These are phyloP conservation scores for Gymnopus androsaceus DNA, from an alignment of 1,284 basidiomycete species.

Conservation along the genomic window DNA sequence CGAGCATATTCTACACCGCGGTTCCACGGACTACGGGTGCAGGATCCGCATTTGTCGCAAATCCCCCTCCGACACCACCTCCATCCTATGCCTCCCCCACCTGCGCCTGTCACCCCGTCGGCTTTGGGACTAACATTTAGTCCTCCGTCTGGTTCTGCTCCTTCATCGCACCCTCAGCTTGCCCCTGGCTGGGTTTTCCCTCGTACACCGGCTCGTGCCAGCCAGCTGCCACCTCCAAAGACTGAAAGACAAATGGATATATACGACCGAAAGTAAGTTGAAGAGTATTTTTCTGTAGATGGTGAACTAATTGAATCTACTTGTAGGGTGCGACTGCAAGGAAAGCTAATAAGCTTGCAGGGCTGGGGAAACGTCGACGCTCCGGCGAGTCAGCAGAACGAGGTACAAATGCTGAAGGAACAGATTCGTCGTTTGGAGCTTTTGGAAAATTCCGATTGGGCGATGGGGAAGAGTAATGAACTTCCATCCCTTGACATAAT, in stretches of 20 bases:
- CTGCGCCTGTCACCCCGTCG: neutral
- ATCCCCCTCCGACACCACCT: neutral
- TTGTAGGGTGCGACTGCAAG: conserved; percentile 6
- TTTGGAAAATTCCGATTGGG: conserved; percentile 13
- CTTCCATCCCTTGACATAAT: too few relatives aligned
- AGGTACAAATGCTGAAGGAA: conserved; percentile 2
- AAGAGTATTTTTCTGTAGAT: too few relatives aligned
- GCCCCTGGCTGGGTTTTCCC: conserved; percentile 7
- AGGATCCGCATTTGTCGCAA: neutral
- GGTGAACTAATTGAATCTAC: too few relatives aligned
- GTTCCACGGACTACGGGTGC: conserved; percentile 4
- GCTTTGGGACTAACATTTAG: neutral
- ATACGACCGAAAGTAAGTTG: conserved; percentile 1
- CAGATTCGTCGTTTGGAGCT: conserved; percentile 4
- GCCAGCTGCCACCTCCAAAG: conserved; percentile 4
- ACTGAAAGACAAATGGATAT: conserved; percentile 10
- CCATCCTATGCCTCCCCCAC: neutral
- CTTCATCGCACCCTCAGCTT: neutral
- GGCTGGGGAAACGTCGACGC: neutral
- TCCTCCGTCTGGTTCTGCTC: neutral
- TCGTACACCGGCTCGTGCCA: neutral
- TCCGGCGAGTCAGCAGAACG: neutral
- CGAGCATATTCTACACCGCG: conserved; percentile 6
- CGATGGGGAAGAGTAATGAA: conserved; percentile 11
- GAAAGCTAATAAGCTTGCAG: conserved; percentile 3